Percentiles rank a stretch among this genome's conserved stretches.
phyloP scores from a whole-genome alignment of 257 asterid species.

The Plectranthus barbatus region DNA sequence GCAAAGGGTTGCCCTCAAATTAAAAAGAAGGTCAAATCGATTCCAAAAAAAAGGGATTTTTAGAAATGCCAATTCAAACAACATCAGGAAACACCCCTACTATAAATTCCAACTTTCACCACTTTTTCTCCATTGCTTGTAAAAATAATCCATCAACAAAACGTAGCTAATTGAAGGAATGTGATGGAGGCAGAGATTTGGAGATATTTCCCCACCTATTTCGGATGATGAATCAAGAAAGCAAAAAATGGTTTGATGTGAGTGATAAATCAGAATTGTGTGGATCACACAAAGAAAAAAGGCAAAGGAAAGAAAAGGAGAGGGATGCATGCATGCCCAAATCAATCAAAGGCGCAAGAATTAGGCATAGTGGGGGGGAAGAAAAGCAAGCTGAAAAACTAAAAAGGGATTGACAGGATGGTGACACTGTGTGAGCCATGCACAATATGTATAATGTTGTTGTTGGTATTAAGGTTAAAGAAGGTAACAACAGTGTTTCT shows the following conservation, averaged over 20 bases:
- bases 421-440: conserved; percentile 41
- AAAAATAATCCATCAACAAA: conserved; percentile 1
- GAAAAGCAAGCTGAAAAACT: background rate
- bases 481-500: conserved; percentile 34
- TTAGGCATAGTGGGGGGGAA: conserved; percentile 1
- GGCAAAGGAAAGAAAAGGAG: conserved; percentile 12
- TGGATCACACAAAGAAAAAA: conserved; percentile 16
- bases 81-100: background rate
- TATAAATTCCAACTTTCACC: background rate
- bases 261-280: conserved; percentile 14
- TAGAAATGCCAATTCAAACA: background rate
- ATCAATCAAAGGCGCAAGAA: conserved; percentile 22
- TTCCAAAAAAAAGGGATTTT: background rate
- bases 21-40: background rate
- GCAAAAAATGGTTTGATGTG: conserved; percentile 24
- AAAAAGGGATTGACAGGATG: conserved; percentile 43
- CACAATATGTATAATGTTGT: background rate
- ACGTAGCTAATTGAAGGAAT: conserved; percentile 16
- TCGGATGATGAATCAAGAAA: conserved; percentile 25
- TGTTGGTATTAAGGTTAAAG: conserved; percentile 25
- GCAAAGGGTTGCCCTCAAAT: background rate
- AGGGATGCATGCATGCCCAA: conserved; percentile 43
- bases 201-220: conserved; percentile 26
- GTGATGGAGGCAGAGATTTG: conserved; percentile 25
- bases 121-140: background rate